These are phyloP conservation scores for Bruguiera hainesii DNA, from an alignment of 441 rosid genomes.

Conservation along the genomic window DNA sequence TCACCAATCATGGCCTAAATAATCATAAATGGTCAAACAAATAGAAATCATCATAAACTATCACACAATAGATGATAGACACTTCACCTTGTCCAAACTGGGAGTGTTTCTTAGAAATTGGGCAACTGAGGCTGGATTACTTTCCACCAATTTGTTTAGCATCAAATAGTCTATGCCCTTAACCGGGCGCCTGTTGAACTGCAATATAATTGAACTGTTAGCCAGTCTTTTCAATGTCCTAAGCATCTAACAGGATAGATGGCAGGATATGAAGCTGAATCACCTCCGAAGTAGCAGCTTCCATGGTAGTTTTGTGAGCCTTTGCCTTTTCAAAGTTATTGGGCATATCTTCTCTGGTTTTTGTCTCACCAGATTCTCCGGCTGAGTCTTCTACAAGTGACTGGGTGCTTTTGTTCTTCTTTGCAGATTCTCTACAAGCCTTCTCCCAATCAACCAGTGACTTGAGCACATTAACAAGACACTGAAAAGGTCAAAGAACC, in stretches of 20 bases:
- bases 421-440: constrained; percentile 48
- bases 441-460: constrained; percentile 99
- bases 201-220: constrained; percentile 35
- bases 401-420: constrained; percentile 37
- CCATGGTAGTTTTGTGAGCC: constrained; percentile 98
- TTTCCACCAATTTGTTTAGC: constrained; percentile 84
- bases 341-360: constrained; percentile 64
- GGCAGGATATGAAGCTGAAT: constrained; percentile 7
- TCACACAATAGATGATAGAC: constrained; percentile 17
- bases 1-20: constrained; percentile 97
- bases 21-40: constrained; percentile 35
- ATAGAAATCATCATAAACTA: constrained; percentile 21
- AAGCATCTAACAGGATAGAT: not conserved
- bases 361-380: constrained; percentile 52
- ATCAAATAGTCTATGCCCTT: constrained; percentile 80
- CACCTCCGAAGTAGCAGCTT: constrained; percentile 95
- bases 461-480: constrained; percentile 89
- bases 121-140: constrained; percentile 78
- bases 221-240: constrained; percentile 16
- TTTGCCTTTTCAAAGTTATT: constrained; percentile 95
- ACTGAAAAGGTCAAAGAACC: constrained; percentile 50
- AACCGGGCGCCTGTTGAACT: constrained; percentile 91
- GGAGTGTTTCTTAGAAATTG: constrained; percentile 78
- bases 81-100: constrained; percentile 78
- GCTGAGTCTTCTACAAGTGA: constrained; percentile 47